Conservation (phyloP, 2,329 filamentous ascomycete species). For the Hypoxylon sp. region DNA sequence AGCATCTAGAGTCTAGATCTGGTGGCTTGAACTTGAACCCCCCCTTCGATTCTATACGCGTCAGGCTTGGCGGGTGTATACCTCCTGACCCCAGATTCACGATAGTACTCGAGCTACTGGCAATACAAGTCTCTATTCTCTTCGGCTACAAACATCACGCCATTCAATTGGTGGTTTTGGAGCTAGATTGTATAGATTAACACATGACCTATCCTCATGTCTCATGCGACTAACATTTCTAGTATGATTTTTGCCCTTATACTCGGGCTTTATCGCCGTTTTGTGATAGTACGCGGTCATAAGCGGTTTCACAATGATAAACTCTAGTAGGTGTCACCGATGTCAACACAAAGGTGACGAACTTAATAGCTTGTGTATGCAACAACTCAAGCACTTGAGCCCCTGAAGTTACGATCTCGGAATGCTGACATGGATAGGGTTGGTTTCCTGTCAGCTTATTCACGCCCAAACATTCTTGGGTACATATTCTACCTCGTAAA, state of each 20-base stretch:
- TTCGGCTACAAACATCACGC: neutral
- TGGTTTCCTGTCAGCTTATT: constrained; percentile 1
- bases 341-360: neutral
- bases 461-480: neutral
- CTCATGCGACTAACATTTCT: neutral
- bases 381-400: neutral
- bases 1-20: constrained; percentile 4
- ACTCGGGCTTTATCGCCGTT: neutral
- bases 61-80: neutral
- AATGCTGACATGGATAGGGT: neutral
- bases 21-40: neutral
- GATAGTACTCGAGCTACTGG: neutral
- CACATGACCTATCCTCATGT: neutral
- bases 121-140: neutral
- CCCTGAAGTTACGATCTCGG: neutral
- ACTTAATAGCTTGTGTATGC: neutral
- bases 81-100: neutral
- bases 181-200: neutral
- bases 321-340: neutral
- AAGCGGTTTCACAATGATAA: neutral
- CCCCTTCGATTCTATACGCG: neutral
- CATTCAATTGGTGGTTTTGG: neutral
- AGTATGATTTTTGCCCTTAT: neutral
- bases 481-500: neutral
- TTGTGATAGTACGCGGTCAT: neutral